A percentile compares a stretch with the other conserved stretches of the same genome.
These are phyloP conservation scores for Lathyrus sativus DNA, from an alignment of 306 rosid genomes.

Conservation along the genomic window DNA sequence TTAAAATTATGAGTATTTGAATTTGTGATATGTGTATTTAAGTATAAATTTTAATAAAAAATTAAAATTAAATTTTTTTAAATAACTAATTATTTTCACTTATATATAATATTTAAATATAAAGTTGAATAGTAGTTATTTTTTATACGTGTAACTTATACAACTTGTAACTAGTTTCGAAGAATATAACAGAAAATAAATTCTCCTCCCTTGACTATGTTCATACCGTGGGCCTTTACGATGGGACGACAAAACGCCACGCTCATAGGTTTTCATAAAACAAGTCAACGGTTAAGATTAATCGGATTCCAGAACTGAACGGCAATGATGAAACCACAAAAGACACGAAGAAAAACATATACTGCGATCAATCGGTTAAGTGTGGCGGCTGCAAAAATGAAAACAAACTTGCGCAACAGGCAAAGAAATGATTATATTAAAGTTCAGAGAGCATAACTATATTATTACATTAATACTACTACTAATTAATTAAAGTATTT, in stretches of 20 bases:
- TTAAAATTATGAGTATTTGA: no score
- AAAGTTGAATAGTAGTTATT: no score
- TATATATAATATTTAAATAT: no score
- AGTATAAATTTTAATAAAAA: no score
- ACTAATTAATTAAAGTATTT: background rate
- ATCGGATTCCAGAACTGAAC: background rate
- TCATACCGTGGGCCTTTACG: background rate
- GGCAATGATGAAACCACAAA: background rate
- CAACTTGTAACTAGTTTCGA: no score
- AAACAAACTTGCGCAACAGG: constrained; percentile 50
- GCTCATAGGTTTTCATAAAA: background rate
- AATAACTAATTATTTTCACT: no score
- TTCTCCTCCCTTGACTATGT: no score
- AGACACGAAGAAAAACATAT: background rate
- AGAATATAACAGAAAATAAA: no score
- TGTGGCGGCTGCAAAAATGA: background rate
- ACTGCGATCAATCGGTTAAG: background rate
- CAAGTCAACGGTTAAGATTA: background rate
- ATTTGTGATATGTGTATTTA: no score
- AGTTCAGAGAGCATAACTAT: background rate
- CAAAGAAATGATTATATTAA: constrained; percentile 4
- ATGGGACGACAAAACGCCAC: background rate
- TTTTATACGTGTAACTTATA: no score
- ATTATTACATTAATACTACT: background rate
- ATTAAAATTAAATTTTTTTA: no score